These are phyloP conservation scores for Debaryomycetaceae sp. DNA, from an alignment of 1,139 yeast genomes.

Conservation along the genomic window DNA sequence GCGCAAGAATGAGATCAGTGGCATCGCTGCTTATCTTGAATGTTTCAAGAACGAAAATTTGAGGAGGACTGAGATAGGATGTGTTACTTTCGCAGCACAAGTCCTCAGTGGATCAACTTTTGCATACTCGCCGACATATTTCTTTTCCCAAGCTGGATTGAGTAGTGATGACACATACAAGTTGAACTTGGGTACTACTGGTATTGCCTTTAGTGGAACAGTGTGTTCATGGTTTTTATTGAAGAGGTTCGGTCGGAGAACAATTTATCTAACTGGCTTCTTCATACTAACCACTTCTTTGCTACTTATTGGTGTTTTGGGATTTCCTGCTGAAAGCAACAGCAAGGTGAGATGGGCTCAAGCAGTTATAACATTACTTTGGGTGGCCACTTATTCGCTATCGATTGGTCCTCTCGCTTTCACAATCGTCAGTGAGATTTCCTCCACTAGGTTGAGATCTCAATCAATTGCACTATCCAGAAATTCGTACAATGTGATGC, in stretches of 20 bases:
- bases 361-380: slow-evolving; percentile 18
- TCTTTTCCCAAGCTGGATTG: slow-evolving; percentile 22
- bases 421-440: slow-evolving; percentile 20
- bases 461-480: slow-evolving; percentile 23
- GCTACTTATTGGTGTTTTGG: slow-evolving; percentile 8
- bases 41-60: slow-evolving; percentile 18
- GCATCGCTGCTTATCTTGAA: slow-evolving; percentile 10
- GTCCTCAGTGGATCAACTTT: slow-evolving; percentile 20
- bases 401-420: slow-evolving; percentile 25
- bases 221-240: slow-evolving; percentile 17
- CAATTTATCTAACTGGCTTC: slow-evolving; percentile 18
- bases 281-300: slow-evolving; percentile 8
- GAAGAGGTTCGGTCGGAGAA: slow-evolving; percentile 18
- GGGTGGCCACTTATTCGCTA: slow-evolving; percentile 22
- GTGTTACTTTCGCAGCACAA: slow-evolving; percentile 20
- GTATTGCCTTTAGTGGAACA: slow-evolving; percentile 18
- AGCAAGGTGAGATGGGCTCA: slow-evolving; percentile 20
- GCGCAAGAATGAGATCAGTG: slow-evolving; percentile 11
- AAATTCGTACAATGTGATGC: slow-evolving; percentile 19
- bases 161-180: slow-evolving; percentile 12
- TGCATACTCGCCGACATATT: slow-evolving; percentile 22
- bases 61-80: slow-evolving; percentile 20
- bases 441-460: slow-evolving; percentile 22
- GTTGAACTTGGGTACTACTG: slow-evolving; percentile 16
- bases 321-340: slow-evolving; percentile 9